Base-by-base conservation (phyloP, 345 rosid genomes). In the Limnanthes douglasii region DNA sequence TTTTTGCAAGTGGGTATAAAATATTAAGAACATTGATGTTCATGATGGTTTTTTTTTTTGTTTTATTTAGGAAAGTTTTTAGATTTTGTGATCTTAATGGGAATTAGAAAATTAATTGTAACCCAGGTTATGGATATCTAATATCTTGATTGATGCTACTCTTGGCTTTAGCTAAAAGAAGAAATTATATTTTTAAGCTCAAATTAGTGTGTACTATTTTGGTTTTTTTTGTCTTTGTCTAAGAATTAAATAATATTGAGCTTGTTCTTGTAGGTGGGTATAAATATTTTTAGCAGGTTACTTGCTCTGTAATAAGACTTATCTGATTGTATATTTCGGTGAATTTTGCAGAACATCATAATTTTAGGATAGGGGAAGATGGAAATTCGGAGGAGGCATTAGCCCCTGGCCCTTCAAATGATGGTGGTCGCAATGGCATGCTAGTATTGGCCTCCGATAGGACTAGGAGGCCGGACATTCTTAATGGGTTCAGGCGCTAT, bases 391-490 rank as follows among this genome's bases (percentile, higher is more conserved):
- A 35, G 34, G 43, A 45, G 23, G 68, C 65, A 3, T 57, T 51
- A 47, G 84, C 95, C 2, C 84, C 95, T 0, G 75, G 70, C 33
- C 79, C 92, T 33, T 55, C 71, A 24, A 15, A 34, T 28, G 41
- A 27, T 22, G 59, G 34, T 48, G 44, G 51, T 34, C 57, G 50
- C 21, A 48, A 69, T 18, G 37, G 41, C 41, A 44, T 61, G 1
- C 75, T 85, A 22, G 50, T 80, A 41, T 57, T 90, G 57, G 96
- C 96, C 0, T 74, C 78, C 14, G 50, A 60, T 32, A 77, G 96
- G 66, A 90, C 98, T 1, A 50, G 68, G 44, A 70, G 98, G 45
- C 96, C 96, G 0, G 98, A 85, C 43, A 62, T 90, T 50, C 93
- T 90, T 37, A 57, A 31, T 0, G 59, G 75, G 18, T 85, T 84